Evolutionary conservation across 2,329 filamentous ascomycete species (phyloP).

Genomic region (Hawksworthiomyces lignivorus): DNA sequence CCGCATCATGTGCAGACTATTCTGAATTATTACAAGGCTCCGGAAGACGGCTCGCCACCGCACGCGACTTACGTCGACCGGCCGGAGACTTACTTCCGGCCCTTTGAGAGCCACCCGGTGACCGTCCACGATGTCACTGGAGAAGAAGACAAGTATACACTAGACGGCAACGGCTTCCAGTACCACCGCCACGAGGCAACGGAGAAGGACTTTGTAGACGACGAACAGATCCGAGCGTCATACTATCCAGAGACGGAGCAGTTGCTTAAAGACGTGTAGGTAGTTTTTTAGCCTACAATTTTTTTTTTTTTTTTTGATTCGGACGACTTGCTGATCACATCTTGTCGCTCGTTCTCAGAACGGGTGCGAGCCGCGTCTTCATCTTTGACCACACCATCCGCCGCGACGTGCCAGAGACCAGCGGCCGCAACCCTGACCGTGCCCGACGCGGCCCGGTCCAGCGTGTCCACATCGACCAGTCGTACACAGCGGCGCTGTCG

Average conservation of each 20-base stretch:
- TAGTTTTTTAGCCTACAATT: too few species aligned
- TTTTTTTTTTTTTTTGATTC: too few species aligned
- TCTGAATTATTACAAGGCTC: constrained; percentile 22
- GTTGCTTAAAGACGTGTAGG: constrained; percentile 49
- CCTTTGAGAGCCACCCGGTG: constrained; percentile 34
- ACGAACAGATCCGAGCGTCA: constrained; percentile 48
- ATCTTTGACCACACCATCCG: constrained; percentile 57
- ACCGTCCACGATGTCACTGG: constrained; percentile 33
- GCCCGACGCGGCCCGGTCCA: constrained; percentile 34
- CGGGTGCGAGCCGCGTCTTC: constrained; percentile 46
- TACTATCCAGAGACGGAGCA: constrained; percentile 70
- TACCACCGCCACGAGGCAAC: constrained; percentile 23
- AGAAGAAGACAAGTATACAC: constrained; percentile 30
- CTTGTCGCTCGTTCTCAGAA: constrained; percentile 29
- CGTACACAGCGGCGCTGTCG: constrained; percentile 34
- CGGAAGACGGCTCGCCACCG: constrained; percentile 20
- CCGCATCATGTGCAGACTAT: constrained; percentile 16
- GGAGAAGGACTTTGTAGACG: constrained; percentile 36
- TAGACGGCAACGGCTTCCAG: constrained; percentile 36
- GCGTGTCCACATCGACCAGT: constrained; percentile 52
- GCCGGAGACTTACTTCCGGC: constrained; percentile 20
- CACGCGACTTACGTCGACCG: constrained; percentile 15
- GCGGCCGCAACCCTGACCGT: not conserved
- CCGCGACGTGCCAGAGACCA: constrained; percentile 20
- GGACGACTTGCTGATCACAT: not conserved